phyloP scores from a whole-genome alignment of 352 stramenopile genomes.

The Phytophthora quininea region DNA sequence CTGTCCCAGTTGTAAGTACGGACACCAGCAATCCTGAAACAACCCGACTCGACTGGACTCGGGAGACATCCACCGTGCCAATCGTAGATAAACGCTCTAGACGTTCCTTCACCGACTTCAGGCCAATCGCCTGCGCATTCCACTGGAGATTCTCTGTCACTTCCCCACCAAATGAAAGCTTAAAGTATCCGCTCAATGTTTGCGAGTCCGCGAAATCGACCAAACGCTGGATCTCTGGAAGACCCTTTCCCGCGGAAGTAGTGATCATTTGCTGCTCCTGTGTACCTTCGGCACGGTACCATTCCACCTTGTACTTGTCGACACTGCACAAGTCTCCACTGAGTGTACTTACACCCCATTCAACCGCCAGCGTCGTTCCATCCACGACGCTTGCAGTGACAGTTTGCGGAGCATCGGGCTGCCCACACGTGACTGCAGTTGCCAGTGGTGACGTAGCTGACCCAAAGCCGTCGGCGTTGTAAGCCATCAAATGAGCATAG shows the following conservation, averaged over 20 bases:
- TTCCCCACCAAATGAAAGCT: conserved; percentile 63
- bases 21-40: conserved; percentile 62
- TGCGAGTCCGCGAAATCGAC: conserved; percentile 60
- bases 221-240: conserved; percentile 72
- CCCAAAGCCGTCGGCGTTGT: conserved; percentile 56
- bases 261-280: conserved; percentile 80
- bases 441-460: conserved; percentile 63
- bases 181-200: conserved; percentile 72
- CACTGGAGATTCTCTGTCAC: conserved; percentile 70
- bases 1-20: conserved; percentile 20
- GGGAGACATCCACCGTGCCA: conserved; percentile 65
- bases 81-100: conserved; percentile 71
- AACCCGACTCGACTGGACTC: conserved; percentile 48
- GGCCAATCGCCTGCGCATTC: conserved; percentile 59
- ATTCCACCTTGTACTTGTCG: conserved; percentile 79
- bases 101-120: conserved; percentile 72
- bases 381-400: conserved; percentile 59
- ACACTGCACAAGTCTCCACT: conserved; percentile 44
- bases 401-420: conserved; percentile 51
- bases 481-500: conserved; percentile 84
- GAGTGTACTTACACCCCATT: conserved; percentile 45
- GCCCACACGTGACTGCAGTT: conserved; percentile 55
- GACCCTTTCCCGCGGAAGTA: conserved; percentile 65
- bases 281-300: conserved; percentile 63
- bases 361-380: conserved; percentile 58